Base-by-base conservation (phyloP, 306 rosid genomes). In the Aeschynomene evenia region DNA sequence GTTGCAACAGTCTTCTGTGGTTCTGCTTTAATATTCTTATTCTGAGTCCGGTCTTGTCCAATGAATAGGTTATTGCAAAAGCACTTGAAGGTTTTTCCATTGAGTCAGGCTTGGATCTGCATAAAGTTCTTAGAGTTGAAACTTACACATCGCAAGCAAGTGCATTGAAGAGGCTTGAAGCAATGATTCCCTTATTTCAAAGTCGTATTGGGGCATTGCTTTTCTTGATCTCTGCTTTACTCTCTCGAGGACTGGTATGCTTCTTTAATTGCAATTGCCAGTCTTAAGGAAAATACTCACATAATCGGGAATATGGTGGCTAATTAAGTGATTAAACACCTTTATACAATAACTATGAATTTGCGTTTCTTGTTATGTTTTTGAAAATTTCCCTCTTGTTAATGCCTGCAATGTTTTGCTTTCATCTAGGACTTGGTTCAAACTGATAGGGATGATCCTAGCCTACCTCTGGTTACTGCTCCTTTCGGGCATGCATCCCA, bases 191-290 rank as follows among this genome's bases (percentile, higher is more conserved):
- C 26, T 54, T 84, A 24, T 91, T 82, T 72, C 88, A 77, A 70
- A 91, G 95, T 81, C 97, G 95, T 34, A 86, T 91, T 90, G 97
- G 97, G 43, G 97, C 97, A 76, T 66, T 91, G 85, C 95, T 91
- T 49, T 91, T 88, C 74, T 84, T 91, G 58, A 75, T 91, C 53
- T 91, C 95, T 61, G 90, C 95, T 75, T 88, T 91, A 80, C 90
- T 91, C 60, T 91, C 97, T 62, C 83, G 95, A 56, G 95, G 90
- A 83, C 81, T 91, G 92, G 97, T 91, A 88, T 70, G 83, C 59
- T 70, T 76, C 42, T 75, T 46, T 66, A 69, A 9, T 15, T 40
- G 16, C 46, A 23, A 34, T 13, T 53, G 54, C 26, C 34, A 66
- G 23, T 56, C 53, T 36, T 23, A 9, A 23, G 15, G 37, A 13